Conservation (phyloP, 2,329 filamentous ascomycete genomes). For the Chalaropsis ovoidea region DNA sequence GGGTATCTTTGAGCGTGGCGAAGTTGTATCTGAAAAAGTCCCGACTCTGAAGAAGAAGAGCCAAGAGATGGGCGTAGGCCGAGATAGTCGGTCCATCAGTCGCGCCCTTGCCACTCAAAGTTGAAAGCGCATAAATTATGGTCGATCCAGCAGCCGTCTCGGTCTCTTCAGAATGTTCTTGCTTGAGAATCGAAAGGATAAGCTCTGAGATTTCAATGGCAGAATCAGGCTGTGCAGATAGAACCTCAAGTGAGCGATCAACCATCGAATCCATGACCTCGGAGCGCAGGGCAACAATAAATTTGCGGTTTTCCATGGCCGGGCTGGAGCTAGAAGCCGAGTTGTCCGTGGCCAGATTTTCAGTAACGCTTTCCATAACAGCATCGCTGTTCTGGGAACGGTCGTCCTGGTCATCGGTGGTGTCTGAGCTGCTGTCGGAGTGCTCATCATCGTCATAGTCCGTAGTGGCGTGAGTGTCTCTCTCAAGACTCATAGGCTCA, state of each 20-base stretch:
- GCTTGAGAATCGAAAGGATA: constrained; percentile 59
- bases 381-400: constrained; percentile 16
- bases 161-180: constrained; percentile 46
- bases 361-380: constrained; percentile 28
- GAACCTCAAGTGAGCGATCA: constrained; percentile 79
- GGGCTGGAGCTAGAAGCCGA: constrained; percentile 4
- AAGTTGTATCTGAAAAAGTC: constrained; percentile 69
- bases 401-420: constrained; percentile 25
- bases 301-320: constrained; percentile 33
- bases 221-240: constrained; percentile 75
- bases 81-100: constrained; percentile 55
- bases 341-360: constrained; percentile 29
- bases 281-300: constrained; percentile 47
- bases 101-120: constrained; percentile 52
- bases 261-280: constrained; percentile 69
- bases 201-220: constrained; percentile 88
- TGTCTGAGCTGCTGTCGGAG: constrained; percentile 23
- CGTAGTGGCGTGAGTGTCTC: background rate
- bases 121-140: constrained; percentile 72
- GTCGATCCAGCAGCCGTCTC: constrained; percentile 56
- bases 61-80: constrained; percentile 84
- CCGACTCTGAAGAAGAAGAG: constrained; percentile 73
- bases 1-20: constrained; percentile 64
- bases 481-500: constrained; percentile 28
- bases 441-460: constrained; percentile 27